phyloP scores from a whole-genome alignment of 2,329 filamentous ascomycete genomes.

The Beauveria medogensis region DNA sequence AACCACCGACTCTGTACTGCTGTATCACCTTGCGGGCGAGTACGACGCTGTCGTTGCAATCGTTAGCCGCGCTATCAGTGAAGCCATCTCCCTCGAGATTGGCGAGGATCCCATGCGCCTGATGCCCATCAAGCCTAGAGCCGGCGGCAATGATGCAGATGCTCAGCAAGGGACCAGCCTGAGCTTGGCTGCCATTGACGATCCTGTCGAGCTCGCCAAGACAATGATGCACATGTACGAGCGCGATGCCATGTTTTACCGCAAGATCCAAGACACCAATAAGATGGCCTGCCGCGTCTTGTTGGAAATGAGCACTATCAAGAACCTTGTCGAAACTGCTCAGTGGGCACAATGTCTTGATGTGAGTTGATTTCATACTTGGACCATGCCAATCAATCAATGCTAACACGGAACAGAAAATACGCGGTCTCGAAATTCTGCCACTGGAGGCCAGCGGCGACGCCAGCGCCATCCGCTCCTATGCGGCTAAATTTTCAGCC shows the following conservation, averaged over 20 bases:
- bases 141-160: conserved; percentile 31
- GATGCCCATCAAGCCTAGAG: conserved; percentile 70
- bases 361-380: conserved; percentile 31
- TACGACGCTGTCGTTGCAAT: conserved; percentile 91
- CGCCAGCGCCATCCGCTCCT: conserved; percentile 67
- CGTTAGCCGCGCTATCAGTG: conserved; percentile 81
- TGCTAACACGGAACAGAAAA: conserved; percentile 44
- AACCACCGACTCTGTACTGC: conserved; percentile 83
- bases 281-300: conserved; percentile 48
- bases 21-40: conserved; percentile 91
- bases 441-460: conserved; percentile 70
- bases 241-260: conserved; percentile 52
- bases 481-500: conserved; percentile 71
- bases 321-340: conserved; percentile 44
- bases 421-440: conserved; percentile 67
- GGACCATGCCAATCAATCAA: conserved; percentile 13
- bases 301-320: conserved; percentile 54
- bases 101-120: conserved; percentile 72
- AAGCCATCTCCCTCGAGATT: conserved; percentile 79
- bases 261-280: conserved; percentile 49
- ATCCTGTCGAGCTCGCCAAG: conserved; percentile 50
- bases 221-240: conserved; percentile 59
- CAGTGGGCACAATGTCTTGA: conserved; percentile 52
- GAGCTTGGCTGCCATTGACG: conserved; percentile 51
- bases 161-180: conserved; percentile 46